phyloP scores from a whole-genome alignment of 148 eudicot species.

The Spergularia marina region DNA sequence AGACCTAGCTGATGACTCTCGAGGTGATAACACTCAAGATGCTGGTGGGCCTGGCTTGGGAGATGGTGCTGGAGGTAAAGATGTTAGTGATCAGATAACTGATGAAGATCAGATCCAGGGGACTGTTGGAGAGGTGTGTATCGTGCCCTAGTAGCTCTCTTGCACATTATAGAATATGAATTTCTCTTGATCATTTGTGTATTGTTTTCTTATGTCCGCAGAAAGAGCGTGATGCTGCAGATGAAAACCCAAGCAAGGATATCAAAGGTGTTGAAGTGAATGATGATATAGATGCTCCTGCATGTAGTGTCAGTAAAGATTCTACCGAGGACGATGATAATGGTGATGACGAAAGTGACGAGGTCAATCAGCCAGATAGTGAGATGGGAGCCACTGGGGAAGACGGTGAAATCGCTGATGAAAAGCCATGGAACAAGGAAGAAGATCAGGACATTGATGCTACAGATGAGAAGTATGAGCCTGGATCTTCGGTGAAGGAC shows the following conservation, averaged over 20 bases:
- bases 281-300: constrained; percentile 60
- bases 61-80: constrained; percentile 75
- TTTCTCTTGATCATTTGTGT: not conserved
- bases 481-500: constrained; percentile 68
- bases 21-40: constrained; percentile 53
- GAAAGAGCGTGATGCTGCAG: constrained; percentile 50
- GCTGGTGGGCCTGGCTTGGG: constrained; percentile 92
- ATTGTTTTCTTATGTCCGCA: constrained; percentile 29
- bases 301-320: constrained; percentile 77
- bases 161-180: not conserved
- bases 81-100: constrained; percentile 84
- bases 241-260: constrained; percentile 57
- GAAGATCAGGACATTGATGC: constrained; percentile 55
- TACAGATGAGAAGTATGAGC: constrained; percentile 61
- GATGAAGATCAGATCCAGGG: constrained; percentile 94
- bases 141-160: not conserved
- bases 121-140: constrained; percentile 59
- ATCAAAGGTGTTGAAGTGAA: constrained; percentile 86
- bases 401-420: constrained; percentile 57
- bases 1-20: constrained; percentile 47
- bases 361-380: constrained; percentile 56
- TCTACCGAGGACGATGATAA: constrained; percentile 44
- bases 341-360: constrained; percentile 44
- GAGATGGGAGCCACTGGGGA: constrained; percentile 78
- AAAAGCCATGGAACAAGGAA: constrained; percentile 66